Evolutionary conservation across 257 asterid species (phyloP).

Genomic region (Haberlea rhodopensis): DNA sequence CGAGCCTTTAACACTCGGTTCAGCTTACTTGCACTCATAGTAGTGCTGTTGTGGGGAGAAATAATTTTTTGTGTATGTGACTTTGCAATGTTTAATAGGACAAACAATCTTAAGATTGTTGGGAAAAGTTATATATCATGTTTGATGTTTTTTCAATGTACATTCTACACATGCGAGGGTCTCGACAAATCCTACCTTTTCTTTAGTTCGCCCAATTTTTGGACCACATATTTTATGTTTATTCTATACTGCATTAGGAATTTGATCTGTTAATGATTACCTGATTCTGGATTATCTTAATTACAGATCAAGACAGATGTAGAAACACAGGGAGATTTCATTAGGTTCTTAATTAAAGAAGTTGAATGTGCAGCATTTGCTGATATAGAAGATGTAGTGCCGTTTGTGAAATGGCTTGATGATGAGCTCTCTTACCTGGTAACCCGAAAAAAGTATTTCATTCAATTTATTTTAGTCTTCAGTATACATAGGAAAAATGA

Average conservation of each 20-base stretch:
- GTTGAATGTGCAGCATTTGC: conserved; percentile 68
- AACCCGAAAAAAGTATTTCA: not conserved
- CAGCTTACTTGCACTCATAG: too few species aligned
- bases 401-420: conserved; percentile 84
- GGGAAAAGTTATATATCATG: not conserved
- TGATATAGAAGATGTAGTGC: conserved; percentile 80
- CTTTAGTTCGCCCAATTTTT: too few species aligned
- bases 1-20: not conserved
- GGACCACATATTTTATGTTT: not conserved
- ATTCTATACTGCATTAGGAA: not conserved
- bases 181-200: not conserved
- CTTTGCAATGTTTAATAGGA: not conserved
- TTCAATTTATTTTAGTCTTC: not conserved
- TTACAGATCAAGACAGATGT: conserved; percentile 78
- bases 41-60: too few species aligned
- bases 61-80: too few species aligned
- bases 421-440: conserved; percentile 76
- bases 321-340: conserved; percentile 72
- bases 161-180: too few species aligned
- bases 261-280: conserved; percentile 4
- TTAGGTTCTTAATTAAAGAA: conserved; percentile 70
- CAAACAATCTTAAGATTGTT: not conserved
- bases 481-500: not conserved
- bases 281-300: conserved; percentile 16
- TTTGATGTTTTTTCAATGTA: not conserved